phyloP scores from a whole-genome alignment of 176 grass and related monocot genomes.

The Chloris gayana region DNA sequence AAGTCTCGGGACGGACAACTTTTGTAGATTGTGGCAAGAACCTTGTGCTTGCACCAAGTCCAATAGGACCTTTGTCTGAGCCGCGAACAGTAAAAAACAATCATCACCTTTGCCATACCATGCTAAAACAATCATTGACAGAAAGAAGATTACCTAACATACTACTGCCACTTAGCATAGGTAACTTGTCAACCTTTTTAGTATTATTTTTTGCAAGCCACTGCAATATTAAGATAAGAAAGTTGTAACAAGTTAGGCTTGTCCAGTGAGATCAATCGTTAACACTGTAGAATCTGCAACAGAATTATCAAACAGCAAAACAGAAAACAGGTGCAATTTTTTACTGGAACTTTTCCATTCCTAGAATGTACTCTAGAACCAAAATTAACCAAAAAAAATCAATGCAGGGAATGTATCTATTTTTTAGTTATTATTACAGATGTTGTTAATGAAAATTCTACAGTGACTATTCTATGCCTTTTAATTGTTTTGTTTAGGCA shows the following conservation, averaged over 20 bases:
- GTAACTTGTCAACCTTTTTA: constrained; percentile 63
- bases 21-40: constrained; percentile 51
- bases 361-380: constrained; percentile 6
- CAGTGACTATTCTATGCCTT: neutral
- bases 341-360: neutral
- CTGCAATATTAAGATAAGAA: constrained; percentile 47
- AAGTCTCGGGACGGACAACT: constrained; percentile 79
- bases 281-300: constrained; percentile 12
- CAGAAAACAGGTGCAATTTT: neutral
- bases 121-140: constrained; percentile 6
- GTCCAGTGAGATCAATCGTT: constrained; percentile 20
- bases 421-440: constrained; percentile 3
- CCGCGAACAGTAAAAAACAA: constrained; percentile 29
- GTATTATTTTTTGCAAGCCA: constrained; percentile 81
- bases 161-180: constrained; percentile 40
- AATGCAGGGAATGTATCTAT: neutral
- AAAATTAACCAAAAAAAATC: constrained; percentile 16
- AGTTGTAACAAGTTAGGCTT: constrained; percentile 9
- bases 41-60: constrained; percentile 47
- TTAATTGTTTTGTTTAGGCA: no score
- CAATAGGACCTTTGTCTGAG: constrained; percentile 48
- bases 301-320: constrained; percentile 29
- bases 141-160: constrained; percentile 52
- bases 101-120: constrained; percentile 33
- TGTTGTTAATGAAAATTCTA: neutral